A percentile compares a stretch with the other conserved stretches of the same genome.
Evolutionary conservation across 179 eudicot genomes (phyloP).

Genomic region (Silene noctiflora): DNA sequence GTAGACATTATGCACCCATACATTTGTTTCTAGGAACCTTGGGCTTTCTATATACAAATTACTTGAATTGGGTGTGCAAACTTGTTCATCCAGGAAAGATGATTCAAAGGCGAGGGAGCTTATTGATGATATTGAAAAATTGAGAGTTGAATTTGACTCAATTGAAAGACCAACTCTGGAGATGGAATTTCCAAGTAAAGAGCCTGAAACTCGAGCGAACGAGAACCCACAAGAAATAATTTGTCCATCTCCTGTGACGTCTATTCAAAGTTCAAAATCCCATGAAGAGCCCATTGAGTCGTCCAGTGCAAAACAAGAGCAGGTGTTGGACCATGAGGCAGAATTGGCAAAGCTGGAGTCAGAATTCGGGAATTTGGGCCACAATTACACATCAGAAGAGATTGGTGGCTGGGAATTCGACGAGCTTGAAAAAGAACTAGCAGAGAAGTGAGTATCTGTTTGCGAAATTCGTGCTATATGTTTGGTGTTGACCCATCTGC

Average conservation of each 20-base stretch:
- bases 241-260: slow-evolving; percentile 26
- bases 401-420: slow-evolving; percentile 95
- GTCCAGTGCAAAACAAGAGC: slow-evolving; percentile 38
- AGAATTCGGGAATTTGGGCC: slow-evolving; percentile 69
- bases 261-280: slow-evolving; percentile 27
- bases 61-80: background rate
- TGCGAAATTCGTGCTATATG: slow-evolving; percentile 6
- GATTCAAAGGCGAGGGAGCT: slow-evolving; percentile 65
- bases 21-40: background rate
- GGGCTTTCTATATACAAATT: background rate
- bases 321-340: slow-evolving; percentile 69
- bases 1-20: background rate
- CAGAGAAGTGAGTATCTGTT: slow-evolving; percentile 25
- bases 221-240: slow-evolving; percentile 43
- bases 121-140: slow-evolving; percentile 64
- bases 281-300: slow-evolving; percentile 32
- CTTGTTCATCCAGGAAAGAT: slow-evolving; percentile 60
- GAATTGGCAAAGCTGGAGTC: slow-evolving; percentile 92
- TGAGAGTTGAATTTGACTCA: slow-evolving; percentile 72
- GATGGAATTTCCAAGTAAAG: slow-evolving; percentile 58
- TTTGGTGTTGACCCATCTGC: slow-evolving; percentile 7
- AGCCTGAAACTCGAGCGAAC: slow-evolving; percentile 35
- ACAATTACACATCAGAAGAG: slow-evolving; percentile 68
- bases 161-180: slow-evolving; percentile 78
- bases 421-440: slow-evolving; percentile 88